Conservation (phyloP, 192 early-diverging fungal species). For the Linnemannia elongata region DNA sequence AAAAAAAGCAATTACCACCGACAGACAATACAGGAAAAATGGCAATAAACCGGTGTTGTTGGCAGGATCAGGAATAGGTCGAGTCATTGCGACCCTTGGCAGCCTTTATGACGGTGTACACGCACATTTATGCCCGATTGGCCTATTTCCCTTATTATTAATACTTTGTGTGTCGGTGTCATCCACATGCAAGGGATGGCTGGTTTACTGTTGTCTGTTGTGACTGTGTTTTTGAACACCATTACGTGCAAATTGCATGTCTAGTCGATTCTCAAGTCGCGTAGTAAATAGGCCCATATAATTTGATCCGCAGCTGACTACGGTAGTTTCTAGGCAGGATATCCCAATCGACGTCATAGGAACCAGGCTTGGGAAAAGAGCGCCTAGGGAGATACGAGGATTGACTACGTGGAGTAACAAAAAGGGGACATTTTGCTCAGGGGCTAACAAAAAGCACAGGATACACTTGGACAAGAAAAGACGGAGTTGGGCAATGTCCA, state of each 20-base stretch:
- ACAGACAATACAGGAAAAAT: too few relatives aligned
- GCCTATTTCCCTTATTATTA: background rate
- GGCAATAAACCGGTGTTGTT: background rate
- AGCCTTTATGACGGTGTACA: background rate
- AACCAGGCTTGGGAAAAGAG: background rate
- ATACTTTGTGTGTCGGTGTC: background rate
- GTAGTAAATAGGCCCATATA: background rate
- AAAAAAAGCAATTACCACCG: too few relatives aligned
- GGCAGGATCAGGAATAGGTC: background rate
- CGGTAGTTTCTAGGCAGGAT: background rate
- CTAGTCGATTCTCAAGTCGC: background rate
- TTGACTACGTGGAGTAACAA: constrained; percentile 1
- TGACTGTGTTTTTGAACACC: background rate
- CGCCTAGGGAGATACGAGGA: background rate
- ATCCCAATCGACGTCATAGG: background rate
- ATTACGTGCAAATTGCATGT: background rate
- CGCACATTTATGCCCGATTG: background rate
- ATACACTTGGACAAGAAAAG: background rate
- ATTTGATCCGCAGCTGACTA: background rate
- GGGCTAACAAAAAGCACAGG: background rate
- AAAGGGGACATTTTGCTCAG: background rate
- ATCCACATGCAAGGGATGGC: background rate
- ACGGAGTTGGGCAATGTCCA: background rate
- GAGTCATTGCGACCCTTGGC: background rate
- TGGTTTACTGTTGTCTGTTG: background rate